Percentiles rank a stretch among this genome's conserved stretches.
These are phyloP conservation scores for Mercurialis annua DNA, from an alignment of 345 rosid genomes.

Conservation along the genomic window DNA sequence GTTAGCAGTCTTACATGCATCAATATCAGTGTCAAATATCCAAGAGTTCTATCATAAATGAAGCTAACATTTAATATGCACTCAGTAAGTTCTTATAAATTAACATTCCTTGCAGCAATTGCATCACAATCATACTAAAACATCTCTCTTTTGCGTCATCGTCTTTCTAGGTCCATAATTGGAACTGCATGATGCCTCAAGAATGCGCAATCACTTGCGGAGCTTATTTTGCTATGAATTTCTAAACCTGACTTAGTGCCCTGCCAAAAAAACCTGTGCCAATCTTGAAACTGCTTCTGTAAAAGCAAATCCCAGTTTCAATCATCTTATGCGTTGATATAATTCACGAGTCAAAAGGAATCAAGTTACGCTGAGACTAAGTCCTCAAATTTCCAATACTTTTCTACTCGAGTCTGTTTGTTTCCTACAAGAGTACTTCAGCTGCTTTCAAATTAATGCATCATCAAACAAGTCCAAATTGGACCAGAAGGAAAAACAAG, in stretches of 20 bases:
- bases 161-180: not conserved
- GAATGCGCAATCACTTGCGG: not conserved
- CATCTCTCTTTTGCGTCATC: not conserved
- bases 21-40: not conserved
- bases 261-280: not conserved
- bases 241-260: not conserved
- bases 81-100: not conserved
- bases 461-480: not conserved
- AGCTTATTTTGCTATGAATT: not conserved
- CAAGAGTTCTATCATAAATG: not conserved
- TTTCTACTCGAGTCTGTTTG: not conserved
- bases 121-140: not conserved
- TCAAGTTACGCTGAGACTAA: too few species aligned
- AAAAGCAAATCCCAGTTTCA: not conserved
- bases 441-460: not conserved
- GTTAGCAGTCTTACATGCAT: not conserved
- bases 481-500: not conserved
- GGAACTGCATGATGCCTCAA: not conserved
- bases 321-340: not conserved
- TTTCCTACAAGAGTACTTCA: not conserved
- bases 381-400: not conserved
- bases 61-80: not conserved
- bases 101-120: too few species aligned
- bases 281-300: not conserved
- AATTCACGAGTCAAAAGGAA: not conserved